Base-by-base conservation (phyloP, 225 moss, liverwort and hornwort genomes). In the Marchantia paleacea region DNA sequence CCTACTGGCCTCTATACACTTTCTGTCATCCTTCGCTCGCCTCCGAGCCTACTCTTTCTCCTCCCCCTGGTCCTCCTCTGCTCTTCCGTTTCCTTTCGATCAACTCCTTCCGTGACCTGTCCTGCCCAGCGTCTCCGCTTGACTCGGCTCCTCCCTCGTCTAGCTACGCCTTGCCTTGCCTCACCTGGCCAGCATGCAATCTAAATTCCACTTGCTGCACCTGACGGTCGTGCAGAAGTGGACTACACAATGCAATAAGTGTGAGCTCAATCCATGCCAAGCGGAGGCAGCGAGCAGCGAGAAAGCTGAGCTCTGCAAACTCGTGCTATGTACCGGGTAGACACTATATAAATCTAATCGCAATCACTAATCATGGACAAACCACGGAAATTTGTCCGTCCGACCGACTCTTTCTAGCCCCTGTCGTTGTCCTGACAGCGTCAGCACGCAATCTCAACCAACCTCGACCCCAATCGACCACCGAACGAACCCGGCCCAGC, bases 261-360 rank as follows among this genome's bases (percentile, higher is more conserved):
- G 72, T 72, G 50, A 73, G 73, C 73, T 54, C 73, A 54, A 28
- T 73, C 53, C 73, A 73, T 73, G 52, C 26, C 13, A 28, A 73
- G 25, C 26, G 25, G 52, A 55, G 25, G 14, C 24, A 72, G 72
- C 48, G 7, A 12, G 30, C 18, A 20, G 39, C 7, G 19, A 47
- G 70, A 70, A 15, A 48, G 24, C 20, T 14, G 25, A 73, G 16
- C 18, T 47, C 69, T 70, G 68, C 29, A 68, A 68, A 2, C 68
- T 30, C 68, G 8, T 31, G 31, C 68, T 68, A 31, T 31, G 28
- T 30, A 68, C 31, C 11, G 13, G n/a, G 22, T 30, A 69, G 69
- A 69, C 58, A 54, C 7, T 1, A 52, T 28, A 73, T 55, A 26
- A 73, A 73, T 53, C n/a, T 52, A 26, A 28, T 73, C 53, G 73